Evolutionary conservation across 2,329 filamentous ascomycete genomes (phyloP).

Genomic region (Triangularia verruculosa): DNA sequence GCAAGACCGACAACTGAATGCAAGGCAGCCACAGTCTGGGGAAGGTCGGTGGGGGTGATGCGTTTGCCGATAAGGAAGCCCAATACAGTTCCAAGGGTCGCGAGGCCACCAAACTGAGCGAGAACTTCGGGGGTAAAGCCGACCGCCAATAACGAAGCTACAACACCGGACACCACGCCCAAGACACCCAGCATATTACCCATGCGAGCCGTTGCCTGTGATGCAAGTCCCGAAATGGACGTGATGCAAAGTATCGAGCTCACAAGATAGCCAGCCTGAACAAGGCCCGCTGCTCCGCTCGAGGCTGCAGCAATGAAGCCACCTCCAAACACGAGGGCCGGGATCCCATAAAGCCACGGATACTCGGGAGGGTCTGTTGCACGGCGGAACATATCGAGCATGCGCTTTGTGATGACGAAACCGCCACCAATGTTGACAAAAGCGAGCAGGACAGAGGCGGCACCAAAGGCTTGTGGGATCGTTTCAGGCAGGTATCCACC

Average conservation of each 20-base stretch:
- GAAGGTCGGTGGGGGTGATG: slow-evolving; percentile 83
- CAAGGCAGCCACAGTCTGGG: slow-evolving; percentile 83
- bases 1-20: slow-evolving; percentile 89
- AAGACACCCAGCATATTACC: slow-evolving; percentile 86
- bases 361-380: slow-evolving; percentile 86
- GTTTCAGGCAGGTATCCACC: slow-evolving; percentile 76
- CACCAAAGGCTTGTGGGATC: slow-evolving; percentile 74
- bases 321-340: slow-evolving; percentile 67
- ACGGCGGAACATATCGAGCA: slow-evolving; percentile 89
- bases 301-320: slow-evolving; percentile 77
- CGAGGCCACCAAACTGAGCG: slow-evolving; percentile 74
- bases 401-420: slow-evolving; percentile 88
- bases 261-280: slow-evolving; percentile 83
- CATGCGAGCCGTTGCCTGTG: slow-evolving; percentile 77
- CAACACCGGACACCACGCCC: slow-evolving; percentile 76
- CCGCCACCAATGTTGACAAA: slow-evolving; percentile 88
- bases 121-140: slow-evolving; percentile 78
- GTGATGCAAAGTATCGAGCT: slow-evolving; percentile 83
- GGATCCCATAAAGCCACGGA: slow-evolving; percentile 76
- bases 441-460: slow-evolving; percentile 75
- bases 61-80: slow-evolving; percentile 77
- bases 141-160: slow-evolving; percentile 77
- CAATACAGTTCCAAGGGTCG: slow-evolving; percentile 63
- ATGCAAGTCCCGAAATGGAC: slow-evolving; percentile 77
- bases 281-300: slow-evolving; percentile 78